Evolutionary conservation across 2,329 filamentous ascomycete species (phyloP).

Genomic region (Phialophora chinensis): DNA sequence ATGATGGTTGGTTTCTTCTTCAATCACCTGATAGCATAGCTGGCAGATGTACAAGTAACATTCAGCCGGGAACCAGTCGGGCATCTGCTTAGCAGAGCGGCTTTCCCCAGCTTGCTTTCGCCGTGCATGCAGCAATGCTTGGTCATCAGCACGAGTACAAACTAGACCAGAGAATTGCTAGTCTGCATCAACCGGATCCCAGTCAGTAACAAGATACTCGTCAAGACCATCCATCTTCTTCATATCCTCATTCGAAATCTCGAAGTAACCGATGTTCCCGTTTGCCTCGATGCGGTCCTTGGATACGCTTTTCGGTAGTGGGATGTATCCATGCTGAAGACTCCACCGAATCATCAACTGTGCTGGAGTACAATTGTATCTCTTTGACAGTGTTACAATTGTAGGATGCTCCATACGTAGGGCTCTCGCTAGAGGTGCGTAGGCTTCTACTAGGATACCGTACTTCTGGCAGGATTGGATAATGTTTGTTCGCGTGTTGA

Average conservation of each 20-base stretch:
- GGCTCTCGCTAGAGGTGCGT: slow-evolving; percentile 76
- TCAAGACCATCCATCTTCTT: slow-evolving; percentile 67
- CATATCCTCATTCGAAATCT: slow-evolving; percentile 41
- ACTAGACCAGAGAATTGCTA: slow-evolving; percentile 11
- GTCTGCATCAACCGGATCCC: slow-evolving; percentile 46
- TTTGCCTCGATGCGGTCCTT: slow-evolving; percentile 70
- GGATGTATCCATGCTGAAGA: slow-evolving; percentile 74
- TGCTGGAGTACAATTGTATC: slow-evolving; percentile 72
- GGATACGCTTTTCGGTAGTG: slow-evolving; percentile 73
- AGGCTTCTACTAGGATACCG: slow-evolving; percentile 75
- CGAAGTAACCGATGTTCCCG: slow-evolving; percentile 59
- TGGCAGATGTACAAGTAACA: not conserved
- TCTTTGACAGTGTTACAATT: slow-evolving; percentile 66
- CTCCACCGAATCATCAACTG: slow-evolving; percentile 81
- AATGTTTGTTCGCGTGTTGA: slow-evolving; percentile 75
- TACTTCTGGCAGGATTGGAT: slow-evolving; percentile 69
- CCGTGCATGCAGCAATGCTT: slow-evolving; percentile 5
- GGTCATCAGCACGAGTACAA: slow-evolving; percentile 9
- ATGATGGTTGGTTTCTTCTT: not conserved
- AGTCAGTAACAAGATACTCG: slow-evolving; percentile 75
- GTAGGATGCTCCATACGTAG: slow-evolving; percentile 71
- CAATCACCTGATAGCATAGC: not conserved
- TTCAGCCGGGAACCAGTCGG: slow-evolving; percentile 1
- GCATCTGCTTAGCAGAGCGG: slow-evolving; percentile 1
- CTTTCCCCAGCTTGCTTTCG: not conserved